Evolutionary conservation across 371 early-diverging fungal species (phyloP).

Genomic region (Capillidium rhysosporum): DNA sequence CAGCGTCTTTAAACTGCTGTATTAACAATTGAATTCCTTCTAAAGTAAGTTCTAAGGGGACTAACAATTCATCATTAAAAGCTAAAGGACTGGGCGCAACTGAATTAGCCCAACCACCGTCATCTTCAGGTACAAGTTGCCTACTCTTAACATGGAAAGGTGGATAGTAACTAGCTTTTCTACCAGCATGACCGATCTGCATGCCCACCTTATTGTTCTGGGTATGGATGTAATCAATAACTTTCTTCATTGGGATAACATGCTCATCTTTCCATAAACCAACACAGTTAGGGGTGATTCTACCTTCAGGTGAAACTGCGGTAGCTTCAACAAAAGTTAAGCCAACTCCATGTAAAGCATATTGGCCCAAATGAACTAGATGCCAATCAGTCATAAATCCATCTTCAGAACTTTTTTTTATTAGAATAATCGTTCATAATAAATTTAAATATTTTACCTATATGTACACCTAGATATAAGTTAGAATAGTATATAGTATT

Average conservation of each 20-base stretch:
- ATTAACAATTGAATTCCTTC: slow-evolving; percentile 36
- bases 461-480: not conserved
- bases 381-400: slow-evolving; percentile 38
- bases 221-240: slow-evolving; percentile 38
- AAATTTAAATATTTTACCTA: not conserved
- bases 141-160: not conserved
- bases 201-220: slow-evolving; percentile 40
- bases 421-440: not conserved
- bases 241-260: slow-evolving; percentile 26
- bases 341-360: slow-evolving; percentile 52
- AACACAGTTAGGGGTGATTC: slow-evolving; percentile 50
- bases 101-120: slow-evolving; percentile 61
- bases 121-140: slow-evolving; percentile 9
- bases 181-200: slow-evolving; percentile 67
- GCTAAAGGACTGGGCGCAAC: slow-evolving; percentile 41
- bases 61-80: slow-evolving; percentile 18
- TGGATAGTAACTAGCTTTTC: slow-evolving; percentile 21
- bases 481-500: not conserved
- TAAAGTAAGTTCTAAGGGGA: slow-evolving; percentile 33
- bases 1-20: slow-evolving; percentile 44
- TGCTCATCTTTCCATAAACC: slow-evolving; percentile 73
- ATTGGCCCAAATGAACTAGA: slow-evolving; percentile 40
- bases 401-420: slow-evolving; percentile 19
- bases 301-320: slow-evolving; percentile 45
- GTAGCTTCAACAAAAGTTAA: slow-evolving; percentile 61